Base-by-base conservation (phyloP, 257 asterid species). In the Rhazya stricta region DNA sequence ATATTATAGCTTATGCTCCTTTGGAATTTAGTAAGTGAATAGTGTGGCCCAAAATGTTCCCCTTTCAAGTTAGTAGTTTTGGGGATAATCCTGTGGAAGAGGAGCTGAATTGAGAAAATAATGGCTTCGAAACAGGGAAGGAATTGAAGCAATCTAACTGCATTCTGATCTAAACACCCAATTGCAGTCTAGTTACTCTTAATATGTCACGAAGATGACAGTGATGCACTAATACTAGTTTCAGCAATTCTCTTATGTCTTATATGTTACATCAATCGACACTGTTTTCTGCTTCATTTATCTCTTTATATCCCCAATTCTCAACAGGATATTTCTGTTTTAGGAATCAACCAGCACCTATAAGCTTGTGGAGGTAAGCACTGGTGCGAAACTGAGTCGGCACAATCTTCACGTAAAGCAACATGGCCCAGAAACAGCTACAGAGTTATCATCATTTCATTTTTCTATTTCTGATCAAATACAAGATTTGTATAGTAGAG, bases 321-420 rank as follows among this genome's bases (percentile, higher is more conserved):
- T 43, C 27, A 39, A 25, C 42, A 3, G 54, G 12, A 43, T 42
- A 34, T 71, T 42, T 65, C 53, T 45, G 81, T 79, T 79, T 77
- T 85, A 92, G 98, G 98, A 83, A 81, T 81, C 91, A 32, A 72
- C 51, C 4, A 92, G 99, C 82, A 84, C 72, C 48, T 94, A 94
- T 57, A 73, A 89, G 88, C 89, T 86, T 60, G 82, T 75, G 72
- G 97, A 94, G 81, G 88, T 92, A 51, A 91, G 98, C 89, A 92
- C 92, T 6, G 99, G 96, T 66, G 99, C 96, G 66, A 94, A 87
- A 83, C 84, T 94, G 81, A 89, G 97, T 83, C 85, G 98, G 80
- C 99, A 94, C 82, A 94, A 89, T 84, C 81, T 94, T 77, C 96
- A 89, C 37, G 89, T 94, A 71, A 92, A 92, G 82, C 99, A 94